phyloP scores from a whole-genome alignment of 2,329 filamentous ascomycete genomes.

The Coniochaeta sp. region DNA sequence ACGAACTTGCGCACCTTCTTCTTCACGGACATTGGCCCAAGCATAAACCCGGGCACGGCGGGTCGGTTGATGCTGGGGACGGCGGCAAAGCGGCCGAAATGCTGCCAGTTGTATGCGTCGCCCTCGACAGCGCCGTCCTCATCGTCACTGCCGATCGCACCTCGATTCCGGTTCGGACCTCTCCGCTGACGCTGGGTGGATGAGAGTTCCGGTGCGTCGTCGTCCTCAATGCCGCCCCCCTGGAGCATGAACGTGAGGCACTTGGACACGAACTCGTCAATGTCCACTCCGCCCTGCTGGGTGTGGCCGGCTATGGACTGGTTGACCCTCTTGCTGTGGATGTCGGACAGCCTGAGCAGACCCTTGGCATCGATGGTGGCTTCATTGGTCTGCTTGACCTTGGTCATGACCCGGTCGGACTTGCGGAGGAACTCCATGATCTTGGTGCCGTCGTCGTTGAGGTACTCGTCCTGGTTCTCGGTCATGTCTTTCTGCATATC shows the following conservation, averaged over 20 bases:
- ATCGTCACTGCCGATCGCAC: constrained; percentile 40
- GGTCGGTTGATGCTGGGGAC: constrained; percentile 68
- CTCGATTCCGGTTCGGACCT: constrained; percentile 26
- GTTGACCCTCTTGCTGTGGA: constrained; percentile 71
- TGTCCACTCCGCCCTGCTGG: constrained; percentile 64
- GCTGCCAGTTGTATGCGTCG: constrained; percentile 78
- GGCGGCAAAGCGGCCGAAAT: constrained; percentile 72
- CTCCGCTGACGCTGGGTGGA: constrained; percentile 40
- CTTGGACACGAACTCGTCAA: constrained; percentile 88
- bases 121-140: constrained; percentile 64
- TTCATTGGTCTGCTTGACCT: constrained; percentile 82
- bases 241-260: constrained; percentile 81
- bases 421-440: constrained; percentile 59
- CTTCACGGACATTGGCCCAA: constrained; percentile 83
- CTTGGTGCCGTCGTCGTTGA: constrained; percentile 57
- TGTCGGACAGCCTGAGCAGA: constrained; percentile 71
- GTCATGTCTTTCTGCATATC: constrained; percentile 52
- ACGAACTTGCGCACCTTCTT: constrained; percentile 68
- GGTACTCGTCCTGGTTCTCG: constrained; percentile 61
- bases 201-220: constrained; percentile 42
- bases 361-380: constrained; percentile 86
- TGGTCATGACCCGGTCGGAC: constrained; percentile 57
- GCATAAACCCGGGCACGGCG: constrained; percentile 71
- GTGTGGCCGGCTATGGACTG: constrained; percentile 66
- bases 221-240: constrained; percentile 47